Evolutionary conservation across 1,284 basidiomycete genomes (phyloP).

Genomic region (Pascua guehoae): DNA sequence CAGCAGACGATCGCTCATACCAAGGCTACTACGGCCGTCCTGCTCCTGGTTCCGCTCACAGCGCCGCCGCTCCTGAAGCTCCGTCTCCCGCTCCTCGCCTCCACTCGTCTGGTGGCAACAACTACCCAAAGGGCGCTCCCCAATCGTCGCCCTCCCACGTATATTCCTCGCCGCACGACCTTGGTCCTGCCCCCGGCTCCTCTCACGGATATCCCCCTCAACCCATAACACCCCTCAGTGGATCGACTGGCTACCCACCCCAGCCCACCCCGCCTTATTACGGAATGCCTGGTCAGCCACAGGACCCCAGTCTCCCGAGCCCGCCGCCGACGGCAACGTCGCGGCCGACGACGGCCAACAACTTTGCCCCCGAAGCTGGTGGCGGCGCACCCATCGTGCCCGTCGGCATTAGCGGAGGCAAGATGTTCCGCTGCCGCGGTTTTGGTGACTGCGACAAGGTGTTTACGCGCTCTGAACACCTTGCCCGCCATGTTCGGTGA

Average conservation of each 20-base stretch:
- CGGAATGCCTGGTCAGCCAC: constrained; percentile 24
- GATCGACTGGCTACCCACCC: constrained; percentile 29
- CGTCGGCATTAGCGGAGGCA: constrained; percentile 53
- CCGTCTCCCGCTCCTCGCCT: constrained; percentile 30
- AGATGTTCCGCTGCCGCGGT: constrained; percentile 90
- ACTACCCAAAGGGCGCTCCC: constrained; percentile 24
- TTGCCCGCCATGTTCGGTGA: constrained; percentile 89
- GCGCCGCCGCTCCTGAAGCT: constrained; percentile 21
- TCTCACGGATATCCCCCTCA: constrained; percentile 39
- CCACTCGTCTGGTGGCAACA: constrained; percentile 27
- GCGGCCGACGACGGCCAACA: constrained; percentile 5
- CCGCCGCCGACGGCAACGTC: constrained; percentile 28
- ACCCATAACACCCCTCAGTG: constrained; percentile 36
- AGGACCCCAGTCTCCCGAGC: constrained; percentile 20
- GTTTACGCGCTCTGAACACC: constrained; percentile 89
- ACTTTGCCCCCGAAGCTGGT: constrained; percentile 30
- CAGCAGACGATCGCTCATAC: constrained; percentile 25
- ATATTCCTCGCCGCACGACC: constrained; percentile 18
- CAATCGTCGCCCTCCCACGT: constrained; percentile 23
- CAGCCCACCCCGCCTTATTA: constrained; percentile 26
- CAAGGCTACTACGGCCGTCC: constrained; percentile 27
- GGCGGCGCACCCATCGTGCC: constrained; percentile 42
- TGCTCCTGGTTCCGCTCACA: constrained; percentile 31
- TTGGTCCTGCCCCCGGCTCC: constrained; percentile 30
- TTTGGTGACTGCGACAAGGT: constrained; percentile 96